Evolutionary conservation across 345 rosid species (phyloP), one percentile per base, ranked within the genome.

Genomic region (Boechera stricta): DNA sequence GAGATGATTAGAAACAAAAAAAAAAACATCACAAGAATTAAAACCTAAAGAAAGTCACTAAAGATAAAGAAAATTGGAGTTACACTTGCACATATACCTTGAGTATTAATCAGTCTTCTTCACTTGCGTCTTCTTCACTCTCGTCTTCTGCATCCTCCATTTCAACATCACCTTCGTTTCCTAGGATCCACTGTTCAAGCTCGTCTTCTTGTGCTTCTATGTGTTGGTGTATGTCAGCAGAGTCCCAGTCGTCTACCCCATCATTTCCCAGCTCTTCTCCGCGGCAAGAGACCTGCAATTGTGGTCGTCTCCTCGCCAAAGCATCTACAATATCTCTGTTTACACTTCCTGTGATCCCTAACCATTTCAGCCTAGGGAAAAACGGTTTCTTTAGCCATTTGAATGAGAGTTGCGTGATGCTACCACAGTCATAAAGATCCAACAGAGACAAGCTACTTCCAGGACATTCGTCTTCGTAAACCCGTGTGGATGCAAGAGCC

Each of bases 341-440:
- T 28, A 84, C 83, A 68, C 90, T 82, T 52, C 97, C 98, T 0
- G 91, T 84, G 77, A 92, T 86, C 39, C 98, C 98, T 74, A 94
- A 77, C 97, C 92, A 89, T 80, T 92, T 89, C 77, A 94, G 82
- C 82, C 86, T 86, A 0, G 97, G 98, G 74, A 94, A 94, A 61
- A 89, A 92, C 1, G 97, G 97, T 73, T 87, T 89, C 84, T 84
- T 90, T 33, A 94, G 81, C 98, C 98, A 94, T 68, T 85, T 79
- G 77, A 85, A 91, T 5, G 94, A 82, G 39, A 91, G 90, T 6
- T 74, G 91, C 0, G 96, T 91, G n/a, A 94, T 87, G 55, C 97
- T 85, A 29, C 96, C 97, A 11, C 79, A 90, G 86, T 84, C 87
- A 60, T 48, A 92, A 86, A 79, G 75, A 75, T 82, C 93, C 95